Conservation (phyloP, 306 rosid species). For the Glycyrrhiza uralensis region DNA sequence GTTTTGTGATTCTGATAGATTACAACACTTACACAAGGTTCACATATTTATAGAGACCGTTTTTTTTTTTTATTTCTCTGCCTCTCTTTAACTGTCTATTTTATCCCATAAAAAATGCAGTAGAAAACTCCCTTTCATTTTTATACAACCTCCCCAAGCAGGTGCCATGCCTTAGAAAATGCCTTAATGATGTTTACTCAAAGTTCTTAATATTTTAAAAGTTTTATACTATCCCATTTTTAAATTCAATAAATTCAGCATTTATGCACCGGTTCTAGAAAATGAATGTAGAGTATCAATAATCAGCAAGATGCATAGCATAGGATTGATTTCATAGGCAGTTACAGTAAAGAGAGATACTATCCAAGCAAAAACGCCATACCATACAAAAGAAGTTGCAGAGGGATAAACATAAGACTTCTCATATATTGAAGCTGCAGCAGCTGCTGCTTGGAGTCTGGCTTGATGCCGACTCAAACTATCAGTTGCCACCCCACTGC, state of each 20-base stretch:
- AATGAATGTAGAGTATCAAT: neutral
- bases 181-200: neutral
- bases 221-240: neutral
- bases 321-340: neutral
- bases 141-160: neutral
- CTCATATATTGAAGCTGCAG: constrained; percentile 89
- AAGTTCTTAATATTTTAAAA: neutral
- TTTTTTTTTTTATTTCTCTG: neutral
- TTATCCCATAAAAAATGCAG: neutral
- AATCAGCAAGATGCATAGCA: neutral
- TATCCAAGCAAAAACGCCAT: constrained; percentile 28
- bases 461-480: constrained; percentile 70
- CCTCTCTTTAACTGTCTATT: neutral
- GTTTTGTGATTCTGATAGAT: neutral
- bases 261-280: neutral
- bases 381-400: constrained; percentile 68
- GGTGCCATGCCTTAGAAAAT: neutral
- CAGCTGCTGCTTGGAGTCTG: constrained; percentile 91
- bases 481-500: constrained; percentile 45
- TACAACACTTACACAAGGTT: neutral
- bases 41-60: neutral
- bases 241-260: neutral
- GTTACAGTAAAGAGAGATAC: neutral
- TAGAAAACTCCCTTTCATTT: neutral
- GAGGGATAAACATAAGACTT: constrained; percentile 70